Base-by-base conservation (phyloP, 2,329 filamentous ascomycete species). In the Berkeleyomyces rouxiae region DNA sequence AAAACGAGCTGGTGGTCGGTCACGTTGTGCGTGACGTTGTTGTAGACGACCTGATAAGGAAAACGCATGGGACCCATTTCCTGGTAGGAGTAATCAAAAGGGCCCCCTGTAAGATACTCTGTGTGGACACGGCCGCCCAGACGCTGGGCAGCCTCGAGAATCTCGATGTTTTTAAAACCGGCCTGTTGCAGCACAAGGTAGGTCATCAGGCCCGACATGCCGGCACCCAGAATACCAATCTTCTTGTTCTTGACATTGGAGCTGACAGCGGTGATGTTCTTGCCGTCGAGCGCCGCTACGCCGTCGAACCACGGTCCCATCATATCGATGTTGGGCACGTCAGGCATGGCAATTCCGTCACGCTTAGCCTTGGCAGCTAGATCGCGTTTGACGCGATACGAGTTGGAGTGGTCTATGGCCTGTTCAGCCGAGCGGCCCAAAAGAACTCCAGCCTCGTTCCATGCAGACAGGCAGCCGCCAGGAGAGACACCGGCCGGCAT, bases 61-160 rank as follows among this genome's bases (percentile, higher is more conserved):
- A 86, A 82, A 1, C 83, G 74, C 82, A 86, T 86, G 0, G 82
- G 81, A 0, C 84, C 84, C 80, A 78, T 78, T 68, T 86, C 84
- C 67, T 86, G 82, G 69, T 87, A 86, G 23, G 83, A 82, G 68
- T 86, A 86, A 65, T 85, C 76, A 23, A 79, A 78, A 0, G 82
- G 80, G 0, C 75, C 80, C n/a, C 78, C 80, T 2, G 78, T 77
- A 1, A 87, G 76, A 62, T 86, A 86, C 62, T 77, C 77, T 1
- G 84, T 87, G 63, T 81, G 81, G 0, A 87, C 78, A 23, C 84
- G 79, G 3, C 84, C 83, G 13, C 84, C 84, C 11, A 86, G 76
- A 6, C 84, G 76, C 46, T 80, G 70, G 4, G 77, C 78, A 0
- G 81, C 80, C 69, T 87, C 84, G 16, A 83, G 74, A 62, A 87